These are phyloP conservation scores for Neopestalotiopsis clavispora DNA, from an alignment of 2,329 filamentous ascomycete species.

Conservation along the genomic window DNA sequence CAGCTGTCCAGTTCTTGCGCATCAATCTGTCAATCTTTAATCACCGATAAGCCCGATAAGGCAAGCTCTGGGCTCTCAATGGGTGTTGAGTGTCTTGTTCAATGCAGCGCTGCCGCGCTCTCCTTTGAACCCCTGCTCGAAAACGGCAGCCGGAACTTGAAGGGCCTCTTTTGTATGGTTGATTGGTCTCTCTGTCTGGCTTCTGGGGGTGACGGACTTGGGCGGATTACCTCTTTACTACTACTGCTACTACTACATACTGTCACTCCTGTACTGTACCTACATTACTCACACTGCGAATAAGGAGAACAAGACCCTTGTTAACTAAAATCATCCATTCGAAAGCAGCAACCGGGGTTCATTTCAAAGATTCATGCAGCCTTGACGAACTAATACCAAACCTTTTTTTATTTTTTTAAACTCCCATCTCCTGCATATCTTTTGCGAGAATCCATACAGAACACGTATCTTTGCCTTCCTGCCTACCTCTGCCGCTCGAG, in stretches of 20 bases:
- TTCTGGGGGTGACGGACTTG: background rate
- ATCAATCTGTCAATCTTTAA: background rate
- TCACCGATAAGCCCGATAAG: conserved; percentile 12
- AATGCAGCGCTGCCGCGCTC: background rate
- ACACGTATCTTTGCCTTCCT: background rate
- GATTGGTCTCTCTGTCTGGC: background rate
- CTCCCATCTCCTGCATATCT: background rate
- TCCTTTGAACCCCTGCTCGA: conserved; percentile 9
- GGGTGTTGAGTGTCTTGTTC: background rate
- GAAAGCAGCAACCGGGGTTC: conserved; percentile 5
- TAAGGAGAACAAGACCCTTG: conserved; percentile 11
- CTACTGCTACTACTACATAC: background rate
- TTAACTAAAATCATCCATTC: background rate
- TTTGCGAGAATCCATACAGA: conserved; percentile 5
- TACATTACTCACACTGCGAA: conserved; percentile 2
- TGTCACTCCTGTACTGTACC: background rate
- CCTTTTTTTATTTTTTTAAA: too few relatives aligned
- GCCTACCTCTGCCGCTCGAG: background rate
- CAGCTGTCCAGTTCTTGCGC: background rate
- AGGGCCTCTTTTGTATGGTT: background rate
- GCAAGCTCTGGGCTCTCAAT: background rate
- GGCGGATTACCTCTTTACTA: background rate
- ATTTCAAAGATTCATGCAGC: conserved; percentile 13
- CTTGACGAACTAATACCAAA: conserved; percentile 1
- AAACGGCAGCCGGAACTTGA: background rate